phyloP scores from a whole-genome alignment of 352 stramenopile species.

The Pythium myriotylum region DNA sequence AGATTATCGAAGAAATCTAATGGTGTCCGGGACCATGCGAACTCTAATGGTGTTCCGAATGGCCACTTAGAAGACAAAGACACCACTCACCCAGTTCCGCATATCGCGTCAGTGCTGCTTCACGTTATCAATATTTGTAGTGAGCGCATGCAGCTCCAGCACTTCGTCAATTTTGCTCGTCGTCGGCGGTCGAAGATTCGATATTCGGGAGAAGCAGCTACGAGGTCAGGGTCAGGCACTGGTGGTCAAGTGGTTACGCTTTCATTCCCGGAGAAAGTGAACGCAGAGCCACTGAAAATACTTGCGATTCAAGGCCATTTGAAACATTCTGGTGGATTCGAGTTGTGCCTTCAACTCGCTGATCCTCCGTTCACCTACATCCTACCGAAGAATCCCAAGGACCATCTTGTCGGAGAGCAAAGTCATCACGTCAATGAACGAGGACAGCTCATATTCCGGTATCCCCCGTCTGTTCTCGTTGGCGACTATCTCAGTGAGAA shows the following conservation, averaged over 20 bases:
- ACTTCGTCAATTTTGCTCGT: constrained; percentile 88
- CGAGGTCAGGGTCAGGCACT: constrained; percentile 49
- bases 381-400: constrained; percentile 53
- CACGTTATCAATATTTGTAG: constrained; percentile 86
- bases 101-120: constrained; percentile 77
- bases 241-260: constrained; percentile 85
- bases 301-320: constrained; percentile 79
- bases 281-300: constrained; percentile 79
- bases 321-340: constrained; percentile 75
- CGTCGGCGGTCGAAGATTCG: constrained; percentile 81
- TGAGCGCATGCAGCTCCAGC: constrained; percentile 84
- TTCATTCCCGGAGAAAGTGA: constrained; percentile 86
- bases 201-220: constrained; percentile 79
- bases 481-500: constrained; percentile 83
- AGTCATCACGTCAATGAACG: constrained; percentile 76
- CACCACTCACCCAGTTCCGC: constrained; percentile 37
- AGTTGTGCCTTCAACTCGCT: constrained; percentile 72
- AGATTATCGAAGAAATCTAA: constrained; percentile 39
- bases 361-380: constrained; percentile 74
- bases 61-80: constrained; percentile 28
- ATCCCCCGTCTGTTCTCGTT: constrained; percentile 63
- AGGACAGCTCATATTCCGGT: constrained; percentile 83
- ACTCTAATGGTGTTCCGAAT: constrained; percentile 20
- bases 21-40: constrained; percentile 1
- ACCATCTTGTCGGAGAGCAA: constrained; percentile 60